Evolutionary conservation across 129 eudicot genomes (phyloP).

Genomic region (Calendula officinalis): DNA sequence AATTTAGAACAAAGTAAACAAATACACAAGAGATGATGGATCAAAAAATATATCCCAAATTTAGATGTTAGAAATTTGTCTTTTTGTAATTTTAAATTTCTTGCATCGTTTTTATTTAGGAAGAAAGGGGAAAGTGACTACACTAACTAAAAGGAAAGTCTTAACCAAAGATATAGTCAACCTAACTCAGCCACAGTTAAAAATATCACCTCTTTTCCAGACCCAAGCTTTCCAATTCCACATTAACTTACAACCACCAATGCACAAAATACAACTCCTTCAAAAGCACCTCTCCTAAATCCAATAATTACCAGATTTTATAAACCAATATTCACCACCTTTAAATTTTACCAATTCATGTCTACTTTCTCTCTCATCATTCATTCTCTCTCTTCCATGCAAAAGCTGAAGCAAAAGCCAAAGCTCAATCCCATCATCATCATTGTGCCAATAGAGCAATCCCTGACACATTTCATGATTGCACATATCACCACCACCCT

Average conservation of each 20-base stretch:
- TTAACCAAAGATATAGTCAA: conserved; percentile 24
- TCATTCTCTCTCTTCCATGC: conserved; percentile 40
- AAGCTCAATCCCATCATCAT: conserved; percentile 67
- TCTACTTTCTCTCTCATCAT: not conserved
- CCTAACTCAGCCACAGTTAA: conserved; percentile 36
- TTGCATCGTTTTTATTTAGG: conserved; percentile 2
- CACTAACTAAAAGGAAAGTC: conserved; percentile 32
- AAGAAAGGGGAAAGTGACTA: conserved; percentile 37
- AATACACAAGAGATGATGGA: too few species aligned
- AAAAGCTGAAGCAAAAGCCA: conserved; percentile 45
- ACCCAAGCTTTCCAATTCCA: conserved; percentile 4
- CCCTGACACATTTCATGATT: conserved; percentile 72
- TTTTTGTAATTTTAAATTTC: not conserved
- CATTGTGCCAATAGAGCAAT: conserved; percentile 65
- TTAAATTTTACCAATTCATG: conserved; percentile 24
- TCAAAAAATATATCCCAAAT: too few species aligned
- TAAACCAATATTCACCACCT: conserved; percentile 22
- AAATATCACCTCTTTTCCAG: not conserved
- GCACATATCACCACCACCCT: conserved; percentile 38
- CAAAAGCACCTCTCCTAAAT: not conserved
- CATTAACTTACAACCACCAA: not conserved
- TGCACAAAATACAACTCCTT: not conserved
- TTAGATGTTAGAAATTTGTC: not conserved
- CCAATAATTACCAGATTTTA: not conserved
- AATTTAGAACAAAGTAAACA: too few species aligned